Base-by-base conservation (phyloP, 2,329 filamentous ascomycete species). In the Bipolaris bicolor region DNA sequence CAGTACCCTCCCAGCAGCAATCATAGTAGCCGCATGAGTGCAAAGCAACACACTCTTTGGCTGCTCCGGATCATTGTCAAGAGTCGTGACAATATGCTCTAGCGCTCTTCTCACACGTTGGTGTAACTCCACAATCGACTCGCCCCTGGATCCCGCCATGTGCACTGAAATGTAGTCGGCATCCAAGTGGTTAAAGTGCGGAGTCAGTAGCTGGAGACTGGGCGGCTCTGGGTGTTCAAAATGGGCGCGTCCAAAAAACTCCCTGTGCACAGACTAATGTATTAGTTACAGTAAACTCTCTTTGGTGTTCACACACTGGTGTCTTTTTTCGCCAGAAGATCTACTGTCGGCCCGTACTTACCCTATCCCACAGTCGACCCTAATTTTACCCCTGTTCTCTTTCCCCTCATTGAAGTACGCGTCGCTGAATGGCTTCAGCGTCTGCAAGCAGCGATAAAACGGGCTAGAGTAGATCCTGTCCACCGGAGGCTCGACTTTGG, bases 171-270 rank as follows among this genome's bases (percentile, higher is more conserved):
- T 78, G 72, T 93, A 89, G 26, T 71, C 71, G 13, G 77, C 74
- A 57, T 88, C 83, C 40, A 87, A 75, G 44, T 83, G 68, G 29
- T 84, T 76, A 29, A 88, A 87, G 74, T 97, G 96, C 62, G 91
- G 83, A 18, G 75, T 75, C 59, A 99, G 82, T 33, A 84, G 79
- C 26, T 81, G 68, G 13, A 88, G 79, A 3, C 84, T 77, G 2
- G 92, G 91, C 2, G 94, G 92, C 15, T 84, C 82, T 0, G 95
- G 95, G 70, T 98, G 95, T 52, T 90, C 84, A 76, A 97, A 97
- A 58, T 87, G 87, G 15, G 93, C 92, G 46, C 86, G 83, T 24
- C 95, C 95, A 75, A 95, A 98, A 89, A 95, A 98, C 80, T 99
- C 95, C 20, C 56, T 60, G 15, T 31, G 15, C 16, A 16, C 26